Evolutionary conservation across 1,139 yeast genomes (phyloP).

Genomic region (Eremothecium gossypii): DNA sequence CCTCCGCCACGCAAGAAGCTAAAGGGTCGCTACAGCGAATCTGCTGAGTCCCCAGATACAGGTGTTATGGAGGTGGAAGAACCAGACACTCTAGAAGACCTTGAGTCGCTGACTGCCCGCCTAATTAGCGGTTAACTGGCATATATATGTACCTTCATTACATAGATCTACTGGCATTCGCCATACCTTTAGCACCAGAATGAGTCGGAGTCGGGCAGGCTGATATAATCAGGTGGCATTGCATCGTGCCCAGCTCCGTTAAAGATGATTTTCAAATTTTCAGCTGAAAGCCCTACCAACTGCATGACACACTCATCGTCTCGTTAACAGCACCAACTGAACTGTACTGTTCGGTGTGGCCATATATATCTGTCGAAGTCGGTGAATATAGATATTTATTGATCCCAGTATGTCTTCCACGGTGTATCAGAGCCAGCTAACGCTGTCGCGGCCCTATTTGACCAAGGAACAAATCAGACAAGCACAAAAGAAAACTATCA

Average conservation of each 20-base stretch:
- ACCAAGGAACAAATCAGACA: conserved; percentile 47
- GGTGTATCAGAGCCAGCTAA: conserved; percentile 19
- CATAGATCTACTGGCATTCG: not conserved
- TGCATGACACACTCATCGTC: no score
- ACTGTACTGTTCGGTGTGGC: no score
- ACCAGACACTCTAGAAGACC: conserved; percentile 85
- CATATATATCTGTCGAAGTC: no score
- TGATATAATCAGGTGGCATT: no score
- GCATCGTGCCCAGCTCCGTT: no score
- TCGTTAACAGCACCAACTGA: no score
- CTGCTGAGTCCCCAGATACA: conserved; percentile 16
- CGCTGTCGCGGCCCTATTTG: conserved; percentile 55
- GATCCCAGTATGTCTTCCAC: conserved; percentile 1
- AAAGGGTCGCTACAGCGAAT: conserved; percentile 43
- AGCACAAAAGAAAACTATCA: conserved; percentile 45
- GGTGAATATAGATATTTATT: not conserved
- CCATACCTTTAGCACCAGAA: no score
- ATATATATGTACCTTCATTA: not conserved
- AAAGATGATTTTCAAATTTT: no score
- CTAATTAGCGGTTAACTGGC: conserved; percentile 32
- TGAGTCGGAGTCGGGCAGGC: no score
- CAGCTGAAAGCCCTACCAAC: no score
- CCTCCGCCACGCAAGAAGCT: conserved; percentile 45
- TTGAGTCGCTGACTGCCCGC: conserved; percentile 80
- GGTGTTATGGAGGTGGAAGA: conserved; percentile 45